Evolutionary conservation across 768 basidiomycete species (phyloP).

Genomic region (Dacryopinax spathularia): DNA sequence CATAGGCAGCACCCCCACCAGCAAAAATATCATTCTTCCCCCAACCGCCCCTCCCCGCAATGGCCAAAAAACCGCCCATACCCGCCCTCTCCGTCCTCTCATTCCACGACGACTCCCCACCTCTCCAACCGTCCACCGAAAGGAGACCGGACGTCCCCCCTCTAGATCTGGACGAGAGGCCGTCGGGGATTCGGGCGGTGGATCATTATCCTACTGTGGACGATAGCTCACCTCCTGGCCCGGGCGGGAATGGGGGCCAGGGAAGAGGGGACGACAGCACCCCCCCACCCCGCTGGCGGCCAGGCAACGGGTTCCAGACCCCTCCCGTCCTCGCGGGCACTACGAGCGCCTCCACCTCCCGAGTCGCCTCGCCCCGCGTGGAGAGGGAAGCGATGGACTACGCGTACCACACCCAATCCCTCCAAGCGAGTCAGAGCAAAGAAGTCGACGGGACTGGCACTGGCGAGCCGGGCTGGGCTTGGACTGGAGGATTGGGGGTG

Average conservation of each 20-base stretch:
- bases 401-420: neutral
- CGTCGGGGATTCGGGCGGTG: constrained; percentile 1
- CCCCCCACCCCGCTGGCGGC: neutral
- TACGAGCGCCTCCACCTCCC: neutral
- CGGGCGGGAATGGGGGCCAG: too few relatives aligned
- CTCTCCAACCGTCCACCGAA: constrained; percentile 11
- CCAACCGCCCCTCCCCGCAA: neutral
- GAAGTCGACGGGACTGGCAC: neutral
- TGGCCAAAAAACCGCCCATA: constrained; percentile 8
- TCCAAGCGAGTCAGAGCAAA: neutral
- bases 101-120: constrained; percentile 16
- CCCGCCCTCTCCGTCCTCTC: constrained; percentile 6
- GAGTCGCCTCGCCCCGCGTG: neutral
- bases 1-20: neutral
- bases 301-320: neutral
- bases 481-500: neutral
- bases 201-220: neutral
- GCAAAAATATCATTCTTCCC: neutral
- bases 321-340: neutral
- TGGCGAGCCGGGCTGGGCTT: constrained; percentile 6
- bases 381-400: neutral
- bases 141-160: constrained; percentile 6
- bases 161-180: constrained; percentile 5
- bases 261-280: too few relatives aligned
- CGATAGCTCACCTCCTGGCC: constrained; percentile 5